Percentiles rank a stretch among this genome's conserved stretches.
Evolutionary conservation across 148 eudicot genomes (phyloP).

Genomic region (Mesembryanthemum crystallinum): DNA sequence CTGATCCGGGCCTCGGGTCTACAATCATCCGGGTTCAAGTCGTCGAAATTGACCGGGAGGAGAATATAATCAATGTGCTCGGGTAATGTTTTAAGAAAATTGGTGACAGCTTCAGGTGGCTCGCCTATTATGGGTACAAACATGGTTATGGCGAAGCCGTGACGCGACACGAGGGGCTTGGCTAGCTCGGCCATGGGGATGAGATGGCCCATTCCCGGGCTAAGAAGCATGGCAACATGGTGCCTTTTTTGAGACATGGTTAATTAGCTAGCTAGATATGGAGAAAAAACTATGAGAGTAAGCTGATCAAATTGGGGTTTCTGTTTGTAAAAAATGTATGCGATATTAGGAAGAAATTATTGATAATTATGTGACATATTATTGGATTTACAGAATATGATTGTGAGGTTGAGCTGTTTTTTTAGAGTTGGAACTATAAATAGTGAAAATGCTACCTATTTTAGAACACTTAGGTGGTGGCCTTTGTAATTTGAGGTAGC

Average conservation of each 20-base stretch:
- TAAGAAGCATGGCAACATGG: conserved; percentile 42
- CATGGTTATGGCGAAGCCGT: conserved; percentile 36
- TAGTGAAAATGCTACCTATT: too few relatives aligned
- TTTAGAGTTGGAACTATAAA: too few relatives aligned
- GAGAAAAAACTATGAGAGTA: background rate
- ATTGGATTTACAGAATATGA: too few relatives aligned
- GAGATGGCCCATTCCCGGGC: conserved; percentile 74
- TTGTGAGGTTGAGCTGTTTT: too few relatives aligned
- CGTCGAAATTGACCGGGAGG: conserved; percentile 33
- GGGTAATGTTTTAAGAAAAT: conserved; percentile 39
- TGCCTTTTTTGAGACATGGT: background rate
- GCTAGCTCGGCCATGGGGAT: conserved; percentile 54
- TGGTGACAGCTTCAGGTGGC: conserved; percentile 21
- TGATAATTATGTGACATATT: too few relatives aligned
- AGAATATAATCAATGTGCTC: conserved; percentile 26
- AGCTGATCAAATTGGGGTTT: background rate
- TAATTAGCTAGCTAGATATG: background rate
- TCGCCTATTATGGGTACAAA: conserved; percentile 37
- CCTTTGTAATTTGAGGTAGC: too few relatives aligned
- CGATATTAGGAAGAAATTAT: too few relatives aligned
- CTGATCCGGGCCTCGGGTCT: conserved; percentile 30
- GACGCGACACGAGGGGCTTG: conserved; percentile 38
- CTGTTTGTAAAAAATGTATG: background rate
- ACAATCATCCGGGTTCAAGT: conserved; percentile 14
- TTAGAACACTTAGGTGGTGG: too few relatives aligned